A percentile compares a stretch with the other conserved stretches of the same genome.
phyloP scores from a whole-genome alignment of 2,329 filamentous ascomycete genomes.

The Gliomastix tumulicola region DNA sequence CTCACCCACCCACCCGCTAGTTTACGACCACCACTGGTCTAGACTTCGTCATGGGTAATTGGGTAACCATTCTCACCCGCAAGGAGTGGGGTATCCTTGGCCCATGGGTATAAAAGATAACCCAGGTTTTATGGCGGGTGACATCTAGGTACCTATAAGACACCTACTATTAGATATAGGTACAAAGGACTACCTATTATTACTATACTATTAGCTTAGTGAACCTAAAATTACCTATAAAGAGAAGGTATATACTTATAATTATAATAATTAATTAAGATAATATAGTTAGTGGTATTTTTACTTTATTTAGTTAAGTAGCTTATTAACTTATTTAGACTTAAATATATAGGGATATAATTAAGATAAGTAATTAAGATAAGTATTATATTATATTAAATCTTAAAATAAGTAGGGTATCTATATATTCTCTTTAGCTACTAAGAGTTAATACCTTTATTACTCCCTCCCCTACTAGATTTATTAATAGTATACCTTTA shows the following conservation, averaged over 20 bases:
- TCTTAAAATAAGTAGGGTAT: neutral
- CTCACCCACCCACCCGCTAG: neutral
- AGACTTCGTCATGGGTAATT: too few relatives aligned
- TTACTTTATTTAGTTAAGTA: too few relatives aligned
- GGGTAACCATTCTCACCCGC: too few relatives aligned
- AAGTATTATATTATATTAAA: neutral
- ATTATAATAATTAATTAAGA: neutral
- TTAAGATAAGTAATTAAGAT: constrained; percentile 1
- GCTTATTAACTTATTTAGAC: neutral
- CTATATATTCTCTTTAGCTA: neutral
- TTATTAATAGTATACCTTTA: constrained; percentile 1
- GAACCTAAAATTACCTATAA: neutral
- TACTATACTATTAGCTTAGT: constrained; percentile 1
- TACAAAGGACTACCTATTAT: neutral
- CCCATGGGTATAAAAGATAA: too few relatives aligned
- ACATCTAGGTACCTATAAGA: too few relatives aligned
- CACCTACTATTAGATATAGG: constrained; percentile 2
- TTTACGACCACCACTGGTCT: too few relatives aligned
- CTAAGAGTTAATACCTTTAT: neutral
- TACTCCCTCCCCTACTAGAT: too few relatives aligned
- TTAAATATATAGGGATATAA: constrained; percentile 1
- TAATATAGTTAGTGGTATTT: neutral
- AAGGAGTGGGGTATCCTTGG: too few relatives aligned
- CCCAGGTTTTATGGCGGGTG: too few relatives aligned
- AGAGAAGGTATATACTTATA: neutral